Evolutionary conservation across 1,284 basidiomycete genomes (phyloP).

Genomic region (Amylostereum areolatum): DNA sequence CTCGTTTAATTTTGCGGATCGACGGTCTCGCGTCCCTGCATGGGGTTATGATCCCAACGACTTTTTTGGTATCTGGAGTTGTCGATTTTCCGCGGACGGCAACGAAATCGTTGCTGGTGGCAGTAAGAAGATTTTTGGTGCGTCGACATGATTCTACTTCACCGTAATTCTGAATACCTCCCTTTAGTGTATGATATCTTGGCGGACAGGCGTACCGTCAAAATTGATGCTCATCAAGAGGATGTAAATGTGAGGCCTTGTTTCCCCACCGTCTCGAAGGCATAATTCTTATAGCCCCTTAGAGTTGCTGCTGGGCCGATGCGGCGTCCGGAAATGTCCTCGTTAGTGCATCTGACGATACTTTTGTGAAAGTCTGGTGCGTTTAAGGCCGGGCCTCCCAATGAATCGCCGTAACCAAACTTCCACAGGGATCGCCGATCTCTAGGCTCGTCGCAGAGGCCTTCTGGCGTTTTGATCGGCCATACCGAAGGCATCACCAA

Average conservation of each 20-base stretch:
- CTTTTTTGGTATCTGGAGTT: slow-evolving; percentile 81
- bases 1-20: slow-evolving; percentile 68
- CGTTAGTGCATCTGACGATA: slow-evolving; percentile 91
- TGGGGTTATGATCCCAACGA: slow-evolving; percentile 40
- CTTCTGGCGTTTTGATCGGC: slow-evolving; percentile 89
- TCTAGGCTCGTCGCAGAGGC: slow-evolving; percentile 70
- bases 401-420: background rate
- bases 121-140: slow-evolving; percentile 73
- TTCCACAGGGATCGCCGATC: slow-evolving; percentile 82
- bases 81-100: slow-evolving; percentile 93
- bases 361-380: slow-evolving; percentile 92
- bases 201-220: slow-evolving; percentile 73
- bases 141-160: slow-evolving; percentile 8
- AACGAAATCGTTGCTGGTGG: slow-evolving; percentile 84
- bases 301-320: slow-evolving; percentile 92
- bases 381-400: slow-evolving; percentile 14
- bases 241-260: slow-evolving; percentile 66
- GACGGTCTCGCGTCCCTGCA: slow-evolving; percentile 22
- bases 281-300: background rate
- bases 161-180: background rate
- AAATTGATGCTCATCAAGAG: slow-evolving; percentile 78
- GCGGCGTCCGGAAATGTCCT: slow-evolving; percentile 88
- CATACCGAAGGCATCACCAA: slow-evolving; percentile 95
- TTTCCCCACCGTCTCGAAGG: background rate
- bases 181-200: slow-evolving; percentile 84